phyloP scores from a whole-genome alignment of 177 flowering plant species.

The Tripterygium wilfordii region DNA sequence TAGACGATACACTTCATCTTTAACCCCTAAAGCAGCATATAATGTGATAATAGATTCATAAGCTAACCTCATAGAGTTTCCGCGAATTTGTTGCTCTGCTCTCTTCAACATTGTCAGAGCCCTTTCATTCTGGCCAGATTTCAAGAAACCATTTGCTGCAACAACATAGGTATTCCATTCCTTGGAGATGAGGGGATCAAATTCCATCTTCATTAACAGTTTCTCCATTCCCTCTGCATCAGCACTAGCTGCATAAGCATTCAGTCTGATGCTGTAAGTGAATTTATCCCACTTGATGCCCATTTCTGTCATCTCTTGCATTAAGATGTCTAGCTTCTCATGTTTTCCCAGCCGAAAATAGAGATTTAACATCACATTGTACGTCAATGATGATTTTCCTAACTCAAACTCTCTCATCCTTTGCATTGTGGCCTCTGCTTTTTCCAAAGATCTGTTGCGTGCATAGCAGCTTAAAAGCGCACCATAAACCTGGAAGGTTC shows the following conservation, averaged over 20 bases:
- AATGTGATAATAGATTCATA: conserved; percentile 24
- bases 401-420: conserved; percentile 26
- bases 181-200: conserved; percentile 15
- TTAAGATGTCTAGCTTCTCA: conserved; percentile 26
- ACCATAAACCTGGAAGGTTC: conserved; percentile 14
- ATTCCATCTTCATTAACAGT: conserved; percentile 31
- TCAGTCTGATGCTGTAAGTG: conserved; percentile 20
- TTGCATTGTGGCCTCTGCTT: conserved; percentile 27
- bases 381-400: conserved; percentile 9
- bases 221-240: conserved; percentile 38
- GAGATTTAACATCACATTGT: conserved; percentile 37
- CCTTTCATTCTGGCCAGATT: conserved; percentile 32
- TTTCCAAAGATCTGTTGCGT: conserved; percentile 14
- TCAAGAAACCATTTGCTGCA: conserved; percentile 39
- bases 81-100: conserved; percentile 20
- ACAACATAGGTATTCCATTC: conserved; percentile 27
- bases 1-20: conserved; percentile 44
- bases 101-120: conserved; percentile 22
- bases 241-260: conserved; percentile 18
- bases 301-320: conserved; percentile 35
- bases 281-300: conserved; percentile 22
- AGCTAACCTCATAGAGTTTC: conserved; percentile 4
- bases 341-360: conserved; percentile 18
- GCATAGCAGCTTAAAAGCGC: conserved; percentile 33
- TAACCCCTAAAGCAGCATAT: conserved; percentile 24